Evolutionary conservation across 345 rosid species (phyloP).

Genomic region (Abelmoschus esculentus): DNA sequence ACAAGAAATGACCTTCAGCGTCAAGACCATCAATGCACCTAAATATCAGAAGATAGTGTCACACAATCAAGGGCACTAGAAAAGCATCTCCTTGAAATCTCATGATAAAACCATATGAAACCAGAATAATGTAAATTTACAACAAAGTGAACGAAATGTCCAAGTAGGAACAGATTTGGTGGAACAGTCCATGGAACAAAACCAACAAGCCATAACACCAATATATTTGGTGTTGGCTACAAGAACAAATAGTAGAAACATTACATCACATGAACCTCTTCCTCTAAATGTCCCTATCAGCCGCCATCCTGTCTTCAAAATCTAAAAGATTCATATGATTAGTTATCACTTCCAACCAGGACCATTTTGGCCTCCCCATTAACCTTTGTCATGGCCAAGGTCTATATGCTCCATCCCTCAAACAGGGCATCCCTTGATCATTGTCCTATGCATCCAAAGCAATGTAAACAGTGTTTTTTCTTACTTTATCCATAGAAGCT

Average conservation of each 20-base stretch:
- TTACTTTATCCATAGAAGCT: not conserved
- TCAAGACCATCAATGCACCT: conserved; percentile 97
- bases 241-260: not conserved
- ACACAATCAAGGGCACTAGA: not conserved
- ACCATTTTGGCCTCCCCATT: not conserved
- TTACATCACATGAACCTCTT: not conserved
- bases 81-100: not conserved
- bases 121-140: not conserved
- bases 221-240: not conserved
- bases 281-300: not conserved
- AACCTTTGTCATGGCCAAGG: not conserved
- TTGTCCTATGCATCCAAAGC: not conserved
- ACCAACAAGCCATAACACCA: not conserved
- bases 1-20: conserved; percentile 87
- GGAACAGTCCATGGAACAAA: not conserved
- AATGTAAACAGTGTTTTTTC: not conserved
- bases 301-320: not conserved
- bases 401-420: not conserved
- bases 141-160: not conserved
- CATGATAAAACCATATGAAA: not conserved
- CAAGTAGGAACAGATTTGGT: not conserved
- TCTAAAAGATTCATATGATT: not conserved
- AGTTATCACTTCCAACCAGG: not conserved
- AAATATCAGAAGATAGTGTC: conserved; percentile 1
- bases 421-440: not conserved